Evolutionary conservation across 1,284 basidiomycete species (phyloP).

Genomic region (Irpex lacteus): DNA sequence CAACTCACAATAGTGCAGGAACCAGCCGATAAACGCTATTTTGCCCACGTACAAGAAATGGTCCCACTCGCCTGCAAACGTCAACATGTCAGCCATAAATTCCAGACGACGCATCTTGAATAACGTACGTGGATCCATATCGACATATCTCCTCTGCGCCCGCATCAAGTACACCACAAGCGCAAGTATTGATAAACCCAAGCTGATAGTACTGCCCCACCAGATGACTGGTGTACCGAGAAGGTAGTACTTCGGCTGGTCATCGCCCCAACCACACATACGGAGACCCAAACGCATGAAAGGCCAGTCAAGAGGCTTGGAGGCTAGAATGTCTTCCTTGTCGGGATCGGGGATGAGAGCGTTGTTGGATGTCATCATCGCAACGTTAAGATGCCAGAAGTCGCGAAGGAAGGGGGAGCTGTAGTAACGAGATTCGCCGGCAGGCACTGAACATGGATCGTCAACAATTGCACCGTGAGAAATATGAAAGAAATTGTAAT

Average conservation of each 20-base stretch:
- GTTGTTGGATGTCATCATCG: conserved; percentile 99
- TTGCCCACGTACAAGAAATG: conserved; percentile 94
- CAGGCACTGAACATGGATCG: conserved; percentile 58
- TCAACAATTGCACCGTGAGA: conserved; percentile 3
- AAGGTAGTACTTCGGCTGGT: conserved; percentile 90
- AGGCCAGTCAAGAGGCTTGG: conserved; percentile 92
- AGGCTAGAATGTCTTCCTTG: conserved; percentile 97
- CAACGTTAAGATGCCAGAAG: conserved; percentile 98
- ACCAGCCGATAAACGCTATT: conserved; percentile 90
- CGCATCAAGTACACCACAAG: conserved; percentile 77
- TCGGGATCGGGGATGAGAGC: conserved; percentile 96
- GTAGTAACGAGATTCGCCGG: conserved; percentile 82
- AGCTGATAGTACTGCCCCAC: conserved; percentile 78
- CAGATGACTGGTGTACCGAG: conserved; percentile 92
- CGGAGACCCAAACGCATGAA: conserved; percentile 85
- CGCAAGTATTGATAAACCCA: conserved; percentile 56
- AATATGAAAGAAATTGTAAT: conserved; percentile 19
- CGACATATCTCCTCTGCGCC: conserved; percentile 84
- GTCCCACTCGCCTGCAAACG: conserved; percentile 77
- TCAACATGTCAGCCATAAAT: not conserved
- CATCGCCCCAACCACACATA: conserved; percentile 97
- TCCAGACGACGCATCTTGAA: not conserved
- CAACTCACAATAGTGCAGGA: conserved; percentile 80
- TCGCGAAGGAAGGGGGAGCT: conserved; percentile 92
- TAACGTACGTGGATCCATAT: conserved; percentile 81